Percentiles rank a stretch among this genome's conserved stretches.
Conservation (phyloP, 768 basidiomycete species). For the Candolleomyces efflorescens region DNA sequence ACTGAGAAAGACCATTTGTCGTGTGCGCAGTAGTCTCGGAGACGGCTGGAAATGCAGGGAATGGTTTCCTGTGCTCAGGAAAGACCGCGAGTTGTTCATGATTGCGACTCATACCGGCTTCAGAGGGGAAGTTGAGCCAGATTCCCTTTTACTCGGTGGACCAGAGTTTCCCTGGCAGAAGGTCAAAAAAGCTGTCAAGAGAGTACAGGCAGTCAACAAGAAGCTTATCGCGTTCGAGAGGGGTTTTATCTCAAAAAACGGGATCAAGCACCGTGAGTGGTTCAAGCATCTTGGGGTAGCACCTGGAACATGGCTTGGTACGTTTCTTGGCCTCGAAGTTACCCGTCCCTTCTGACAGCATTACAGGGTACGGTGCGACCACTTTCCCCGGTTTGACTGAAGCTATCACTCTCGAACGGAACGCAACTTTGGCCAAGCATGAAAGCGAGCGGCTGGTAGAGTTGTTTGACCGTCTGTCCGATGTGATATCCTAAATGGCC, state of each 20-base stretch:
- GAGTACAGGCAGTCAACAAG: conserved; percentile 56
- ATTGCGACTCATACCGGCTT: not conserved
- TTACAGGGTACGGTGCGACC: conserved; percentile 75
- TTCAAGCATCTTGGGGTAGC: conserved; percentile 83
- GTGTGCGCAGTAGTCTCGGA: not conserved
- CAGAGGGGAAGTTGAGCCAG: not conserved
- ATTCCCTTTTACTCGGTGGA: not conserved
- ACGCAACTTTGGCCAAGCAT: conserved; percentile 52
- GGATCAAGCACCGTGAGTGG: conserved; percentile 81
- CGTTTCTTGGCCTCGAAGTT: conserved; percentile 14
- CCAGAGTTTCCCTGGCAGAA: conserved; percentile 32
- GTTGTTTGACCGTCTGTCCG: not conserved
- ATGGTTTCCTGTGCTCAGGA: not conserved
- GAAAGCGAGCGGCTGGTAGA: not conserved
- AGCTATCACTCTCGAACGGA: conserved; percentile 65
- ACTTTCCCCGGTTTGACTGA: conserved; percentile 81
- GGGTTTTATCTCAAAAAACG: conserved; percentile 75
- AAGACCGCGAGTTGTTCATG: not conserved
- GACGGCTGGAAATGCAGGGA: not conserved
- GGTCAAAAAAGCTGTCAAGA: conserved; percentile 54
- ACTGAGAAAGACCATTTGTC: not conserved
- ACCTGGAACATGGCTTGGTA: conserved; percentile 82
- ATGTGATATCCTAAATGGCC: not conserved
- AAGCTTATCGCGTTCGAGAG: conserved; percentile 71
- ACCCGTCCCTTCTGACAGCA: not conserved